Conservation (phyloP, 768 basidiomycete genomes). For the Russula griseocarnosa region DNA sequence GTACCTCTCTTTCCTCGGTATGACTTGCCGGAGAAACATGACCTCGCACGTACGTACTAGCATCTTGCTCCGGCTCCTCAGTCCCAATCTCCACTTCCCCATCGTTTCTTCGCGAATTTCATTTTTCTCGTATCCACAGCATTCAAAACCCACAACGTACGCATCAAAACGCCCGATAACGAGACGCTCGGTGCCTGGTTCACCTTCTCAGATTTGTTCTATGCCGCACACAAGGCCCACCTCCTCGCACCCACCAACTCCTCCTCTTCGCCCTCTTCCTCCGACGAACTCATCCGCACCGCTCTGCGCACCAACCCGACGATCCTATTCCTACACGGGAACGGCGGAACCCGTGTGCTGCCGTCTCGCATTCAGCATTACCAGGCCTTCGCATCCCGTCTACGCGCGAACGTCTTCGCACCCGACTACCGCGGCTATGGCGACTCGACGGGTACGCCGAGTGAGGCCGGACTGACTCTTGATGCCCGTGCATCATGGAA, state of each 20-base stretch:
- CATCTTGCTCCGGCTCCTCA: no score
- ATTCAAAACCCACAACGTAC: slow-evolving; percentile 64
- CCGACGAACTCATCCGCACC: slow-evolving; percentile 43
- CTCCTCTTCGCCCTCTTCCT: slow-evolving; percentile 30
- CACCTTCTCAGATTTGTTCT: slow-evolving; percentile 62
- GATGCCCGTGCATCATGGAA: slow-evolving; percentile 81
- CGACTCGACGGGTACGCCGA: slow-evolving; percentile 78
- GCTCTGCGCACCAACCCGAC: slow-evolving; percentile 64
- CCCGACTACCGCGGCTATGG: slow-evolving; percentile 93
- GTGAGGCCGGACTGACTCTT: slow-evolving; percentile 62
- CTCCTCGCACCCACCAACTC: slow-evolving; percentile 38
- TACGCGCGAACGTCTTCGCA: slow-evolving; percentile 71
- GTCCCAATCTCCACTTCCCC: background rate
- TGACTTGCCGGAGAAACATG: slow-evolving; percentile 68
- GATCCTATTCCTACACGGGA: slow-evolving; percentile 91
- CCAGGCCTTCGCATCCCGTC: slow-evolving; percentile 56
- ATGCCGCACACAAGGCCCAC: slow-evolving; percentile 36
- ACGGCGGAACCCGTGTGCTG: slow-evolving; percentile 74
- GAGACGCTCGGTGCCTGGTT: slow-evolving; percentile 85
- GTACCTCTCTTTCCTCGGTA: slow-evolving; percentile 63
- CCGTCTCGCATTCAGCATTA: slow-evolving; percentile 66
- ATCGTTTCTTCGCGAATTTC: background rate
- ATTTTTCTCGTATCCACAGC: slow-evolving; percentile 9
- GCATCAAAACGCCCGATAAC: slow-evolving; percentile 71
- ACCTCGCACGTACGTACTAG: slow-evolving; percentile 60